Evolutionary conservation across 257 asterid species (phyloP), one percentile per base, ranked within the genome.

Genomic region (Solanum clarkiae): DNA sequence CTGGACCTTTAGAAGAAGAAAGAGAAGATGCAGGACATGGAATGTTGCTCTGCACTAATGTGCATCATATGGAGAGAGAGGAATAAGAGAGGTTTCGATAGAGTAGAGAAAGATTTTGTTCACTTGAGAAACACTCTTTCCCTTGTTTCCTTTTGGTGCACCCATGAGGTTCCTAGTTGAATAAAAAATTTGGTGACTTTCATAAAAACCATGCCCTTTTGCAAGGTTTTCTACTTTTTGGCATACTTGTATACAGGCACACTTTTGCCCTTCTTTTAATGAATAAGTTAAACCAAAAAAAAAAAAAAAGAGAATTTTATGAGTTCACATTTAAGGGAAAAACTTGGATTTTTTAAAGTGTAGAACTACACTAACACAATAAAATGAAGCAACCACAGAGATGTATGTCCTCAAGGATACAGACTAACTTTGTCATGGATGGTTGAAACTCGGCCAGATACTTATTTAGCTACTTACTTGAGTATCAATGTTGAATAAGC

Each of bases 401-500:
- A 49, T 75, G 22, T 47, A 74, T 20, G 15, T 75, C 60, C 56
- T 75, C 60, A 22, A 77, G 82, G 47, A 51, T 17, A 77, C 63
- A 51, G 62, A 77, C 12, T 51, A 51, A 69, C 53, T 16, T 24
- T 77, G 47, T 40, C 44, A 8, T 8, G 16, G 26, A 49, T 16
- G 10, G 47, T 49, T 24, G 49, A 44, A 44, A n/a, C 42, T 9
- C 22, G 18, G 42, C 26, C 9, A 51, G 60, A 77, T 6, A 16
- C 26, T 53, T 26, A 53, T 51, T n/a, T 6, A 77, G 84, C 72
- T 20, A 89, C 99, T 92, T 92, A 97, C 99, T 97, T 97, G 93
- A 97, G 97, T 87, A 97, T 56, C 88, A 97, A 87, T 83, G 99
- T 97, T 32, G 99, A 96, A 86, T 94, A 97, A 51, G 98, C 93